These are phyloP conservation scores for Diaporthe aspalathi DNA, from an alignment of 2,329 filamentous ascomycete species.

Conservation along the genomic window DNA sequence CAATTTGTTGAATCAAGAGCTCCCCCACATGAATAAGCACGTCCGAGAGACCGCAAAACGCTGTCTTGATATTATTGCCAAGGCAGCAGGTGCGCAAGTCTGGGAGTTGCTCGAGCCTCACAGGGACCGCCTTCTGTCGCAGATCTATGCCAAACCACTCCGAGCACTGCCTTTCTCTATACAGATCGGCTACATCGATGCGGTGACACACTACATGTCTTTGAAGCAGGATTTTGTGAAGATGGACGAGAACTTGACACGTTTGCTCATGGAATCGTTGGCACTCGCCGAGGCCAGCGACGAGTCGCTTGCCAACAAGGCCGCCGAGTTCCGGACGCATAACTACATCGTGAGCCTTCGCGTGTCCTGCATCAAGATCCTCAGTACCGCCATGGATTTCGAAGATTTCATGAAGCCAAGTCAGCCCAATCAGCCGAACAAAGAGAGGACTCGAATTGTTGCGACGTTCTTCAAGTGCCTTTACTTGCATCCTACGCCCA, in stretches of 20 bases:
- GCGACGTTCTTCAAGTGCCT: constrained; percentile 98
- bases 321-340: constrained; percentile 93
- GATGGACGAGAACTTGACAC: constrained; percentile 91
- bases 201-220: constrained; percentile 93
- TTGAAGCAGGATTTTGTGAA: constrained; percentile 89
- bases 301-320: constrained; percentile 91
- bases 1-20: constrained; percentile 85
- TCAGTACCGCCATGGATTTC: constrained; percentile 93
- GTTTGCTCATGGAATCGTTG: constrained; percentile 91
- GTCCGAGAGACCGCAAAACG: constrained; percentile 88
- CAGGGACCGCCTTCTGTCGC: constrained; percentile 87
- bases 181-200: constrained; percentile 98
- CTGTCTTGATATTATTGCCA: constrained; percentile 83
- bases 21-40: constrained; percentile 95
- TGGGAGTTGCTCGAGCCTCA: constrained; percentile 91
- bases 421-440: constrained; percentile 64
- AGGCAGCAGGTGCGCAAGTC: constrained; percentile 80
- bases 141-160: constrained; percentile 95
- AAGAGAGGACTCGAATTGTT: constrained; percentile 79
- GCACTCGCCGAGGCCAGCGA: constrained; percentile 95
- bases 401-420: constrained; percentile 84
- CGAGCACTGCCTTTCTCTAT: constrained; percentile 92
- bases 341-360: constrained; percentile 92
- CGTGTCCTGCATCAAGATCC: constrained; percentile 91
- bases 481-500: constrained; percentile 91